Conservation (phyloP, 106 monocot species). For the Dioscorea alata region DNA sequence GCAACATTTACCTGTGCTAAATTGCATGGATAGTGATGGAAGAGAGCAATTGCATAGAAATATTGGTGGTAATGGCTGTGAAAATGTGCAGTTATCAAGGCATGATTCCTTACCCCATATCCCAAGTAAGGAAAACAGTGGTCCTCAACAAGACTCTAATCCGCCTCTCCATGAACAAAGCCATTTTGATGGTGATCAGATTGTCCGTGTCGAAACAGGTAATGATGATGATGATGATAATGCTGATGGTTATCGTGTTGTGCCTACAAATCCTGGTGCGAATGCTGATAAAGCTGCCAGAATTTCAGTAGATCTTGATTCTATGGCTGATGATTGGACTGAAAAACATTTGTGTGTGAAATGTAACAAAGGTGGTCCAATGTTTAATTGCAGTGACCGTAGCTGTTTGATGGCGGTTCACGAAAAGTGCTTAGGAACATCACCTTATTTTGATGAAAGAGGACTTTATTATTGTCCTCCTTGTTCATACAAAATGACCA, state of each 20-base stretch:
- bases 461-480: slow-evolving; percentile 54
- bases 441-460: slow-evolving; percentile 14
- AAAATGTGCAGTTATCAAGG: not conserved
- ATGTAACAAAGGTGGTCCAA: slow-evolving; percentile 41
- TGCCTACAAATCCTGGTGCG: not conserved
- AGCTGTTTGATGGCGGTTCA: slow-evolving; percentile 45
- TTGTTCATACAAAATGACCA: slow-evolving; percentile 44
- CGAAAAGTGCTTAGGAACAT: slow-evolving; percentile 36
- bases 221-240: slow-evolving; percentile 12
- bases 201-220: slow-evolving; percentile 3
- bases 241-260: slow-evolving; percentile 5
- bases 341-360: slow-evolving; percentile 34
- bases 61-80: not conserved
- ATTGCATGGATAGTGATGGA: not conserved
- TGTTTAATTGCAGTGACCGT: slow-evolving; percentile 41
- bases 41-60: not conserved
- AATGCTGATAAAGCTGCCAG: not conserved
- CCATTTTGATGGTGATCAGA: not conserved
- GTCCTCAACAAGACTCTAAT: not conserved
- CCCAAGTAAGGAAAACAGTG: not conserved
- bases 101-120: not conserved
- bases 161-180: not conserved
- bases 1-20: not conserved
- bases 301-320: slow-evolving; percentile 7
- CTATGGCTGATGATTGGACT: slow-evolving; percentile 7